phyloP scores from a whole-genome alignment of 2,329 filamentous ascomycete genomes.

The Nemania serpens region DNA sequence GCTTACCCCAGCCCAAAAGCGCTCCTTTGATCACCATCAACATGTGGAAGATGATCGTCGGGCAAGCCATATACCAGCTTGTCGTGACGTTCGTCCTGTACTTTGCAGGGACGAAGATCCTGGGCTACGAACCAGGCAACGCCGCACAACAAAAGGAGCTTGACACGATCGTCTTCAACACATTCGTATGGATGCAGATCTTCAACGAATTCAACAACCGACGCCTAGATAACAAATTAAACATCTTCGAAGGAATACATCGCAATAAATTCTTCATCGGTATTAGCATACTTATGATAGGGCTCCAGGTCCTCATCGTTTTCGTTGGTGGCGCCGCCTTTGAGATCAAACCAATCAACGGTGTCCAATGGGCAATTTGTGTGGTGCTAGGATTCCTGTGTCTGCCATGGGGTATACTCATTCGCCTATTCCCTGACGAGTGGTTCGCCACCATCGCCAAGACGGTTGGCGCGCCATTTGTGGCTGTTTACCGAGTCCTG shows the following conservation, averaged over 20 bases:
- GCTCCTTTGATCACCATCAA: constrained; percentile 73
- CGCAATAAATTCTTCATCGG: constrained; percentile 62
- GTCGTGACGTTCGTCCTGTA: constrained; percentile 63
- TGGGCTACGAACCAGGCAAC: constrained; percentile 52
- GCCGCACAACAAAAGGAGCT: constrained; percentile 50
- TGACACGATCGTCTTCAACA: constrained; percentile 69
- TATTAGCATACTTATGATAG: constrained; percentile 62
- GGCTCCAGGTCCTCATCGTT: constrained; percentile 60
- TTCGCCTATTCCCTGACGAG: constrained; percentile 56
- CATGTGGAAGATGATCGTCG: constrained; percentile 71
- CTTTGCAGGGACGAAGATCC: constrained; percentile 62
- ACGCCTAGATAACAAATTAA: constrained; percentile 65
- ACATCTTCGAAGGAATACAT: constrained; percentile 62
- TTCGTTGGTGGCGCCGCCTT: constrained; percentile 62
- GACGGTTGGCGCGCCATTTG: constrained; percentile 40
- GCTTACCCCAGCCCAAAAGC: constrained; percentile 62
- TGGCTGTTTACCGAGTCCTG: constrained; percentile 35
- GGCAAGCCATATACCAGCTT: constrained; percentile 65
- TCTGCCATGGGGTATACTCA: constrained; percentile 54
- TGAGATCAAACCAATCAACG: constrained; percentile 53
- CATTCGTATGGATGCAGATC: constrained; percentile 74
- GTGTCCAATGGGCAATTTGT: constrained; percentile 59
- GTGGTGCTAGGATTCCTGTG: constrained; percentile 54
- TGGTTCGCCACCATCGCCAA: constrained; percentile 43
- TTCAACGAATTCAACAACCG: constrained; percentile 72